Evolutionary conservation across 495 filamentous ascomycete genomes (phyloP).

Genomic region (Clavariopsis aquatica): DNA sequence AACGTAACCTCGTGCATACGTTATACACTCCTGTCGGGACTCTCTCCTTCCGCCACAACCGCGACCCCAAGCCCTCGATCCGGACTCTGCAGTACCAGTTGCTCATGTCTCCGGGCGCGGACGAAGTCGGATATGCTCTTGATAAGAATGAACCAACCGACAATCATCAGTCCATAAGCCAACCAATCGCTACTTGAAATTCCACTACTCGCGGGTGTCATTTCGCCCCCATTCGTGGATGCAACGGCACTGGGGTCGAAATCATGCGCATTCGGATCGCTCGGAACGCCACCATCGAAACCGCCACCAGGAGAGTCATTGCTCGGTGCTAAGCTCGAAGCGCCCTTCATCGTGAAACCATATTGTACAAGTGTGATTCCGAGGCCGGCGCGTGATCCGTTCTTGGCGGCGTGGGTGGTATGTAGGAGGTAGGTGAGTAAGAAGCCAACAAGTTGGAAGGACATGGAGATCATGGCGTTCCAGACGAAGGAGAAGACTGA

Average conservation of each 20-base stretch:
- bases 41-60: slow-evolving; percentile 85
- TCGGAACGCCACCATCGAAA: slow-evolving; percentile 60
- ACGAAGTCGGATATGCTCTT: slow-evolving; percentile 85
- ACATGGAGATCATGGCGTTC: slow-evolving; percentile 98
- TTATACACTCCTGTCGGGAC: slow-evolving; percentile 77
- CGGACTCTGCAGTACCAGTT: slow-evolving; percentile 89
- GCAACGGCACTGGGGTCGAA: slow-evolving; percentile 73
- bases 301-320: slow-evolving; percentile 40
- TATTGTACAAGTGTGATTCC: slow-evolving; percentile 96
- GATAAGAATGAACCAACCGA: slow-evolving; percentile 97
- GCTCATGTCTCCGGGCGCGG: slow-evolving; percentile 82
- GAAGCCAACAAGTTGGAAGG: slow-evolving; percentile 96
- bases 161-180: slow-evolving; percentile 93
- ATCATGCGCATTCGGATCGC: slow-evolving; percentile 86
- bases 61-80: slow-evolving; percentile 84
- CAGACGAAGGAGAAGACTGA: slow-evolving; percentile 94
- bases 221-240: slow-evolving; percentile 40
- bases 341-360: slow-evolving; percentile 85
- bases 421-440: slow-evolving; percentile 96
- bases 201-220: slow-evolving; percentile 41
- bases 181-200: slow-evolving; percentile 79
- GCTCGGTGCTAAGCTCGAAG: slow-evolving; percentile 42
- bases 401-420: slow-evolving; percentile 96
- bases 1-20: neutral
- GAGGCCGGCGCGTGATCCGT: slow-evolving; percentile 89